These are phyloP conservation scores for Chrysophaeum taylorii DNA, from an alignment of 352 stramenopile genomes.

Conservation along the genomic window DNA sequence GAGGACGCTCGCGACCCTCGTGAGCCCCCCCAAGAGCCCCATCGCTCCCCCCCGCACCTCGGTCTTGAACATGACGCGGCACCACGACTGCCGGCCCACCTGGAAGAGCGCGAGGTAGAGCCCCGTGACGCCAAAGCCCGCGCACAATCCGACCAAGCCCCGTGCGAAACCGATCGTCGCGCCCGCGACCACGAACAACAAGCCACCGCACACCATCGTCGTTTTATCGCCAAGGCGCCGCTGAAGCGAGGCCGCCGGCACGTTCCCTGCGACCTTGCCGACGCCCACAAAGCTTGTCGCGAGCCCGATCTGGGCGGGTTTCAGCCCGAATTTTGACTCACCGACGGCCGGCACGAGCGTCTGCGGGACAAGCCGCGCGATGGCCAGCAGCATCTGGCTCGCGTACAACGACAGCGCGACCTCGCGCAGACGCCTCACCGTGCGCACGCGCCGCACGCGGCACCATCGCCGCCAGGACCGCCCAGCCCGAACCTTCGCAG, in stretches of 20 bases:
- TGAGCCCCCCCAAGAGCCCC: not conserved
- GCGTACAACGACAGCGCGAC: too few relatives aligned
- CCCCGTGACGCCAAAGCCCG: not conserved
- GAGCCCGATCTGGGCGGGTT: not conserved
- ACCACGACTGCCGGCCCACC: not conserved
- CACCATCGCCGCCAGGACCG: too few relatives aligned
- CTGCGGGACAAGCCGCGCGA: too few relatives aligned
- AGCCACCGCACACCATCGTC: not conserved
- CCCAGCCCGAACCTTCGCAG: too few relatives aligned
- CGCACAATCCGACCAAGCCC: not conserved
- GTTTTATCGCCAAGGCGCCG: not conserved
- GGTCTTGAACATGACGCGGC: not conserved
- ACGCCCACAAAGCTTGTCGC: not conserved
- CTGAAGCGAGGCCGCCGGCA: not conserved
- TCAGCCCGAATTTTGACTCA: not conserved
- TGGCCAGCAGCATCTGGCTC: too few relatives aligned
- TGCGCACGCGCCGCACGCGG: too few relatives aligned
- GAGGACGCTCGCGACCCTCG: not conserved
- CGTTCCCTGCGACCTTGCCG: not conserved
- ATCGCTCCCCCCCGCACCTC: not conserved
- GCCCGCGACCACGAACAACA: not conserved
- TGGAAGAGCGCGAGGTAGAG: not conserved
- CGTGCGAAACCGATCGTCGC: not conserved
- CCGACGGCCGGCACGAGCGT: not conserved
- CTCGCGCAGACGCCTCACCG: too few relatives aligned